Conservation (phyloP, 75 land plant species). For the Pinus tabuliformis region DNA sequence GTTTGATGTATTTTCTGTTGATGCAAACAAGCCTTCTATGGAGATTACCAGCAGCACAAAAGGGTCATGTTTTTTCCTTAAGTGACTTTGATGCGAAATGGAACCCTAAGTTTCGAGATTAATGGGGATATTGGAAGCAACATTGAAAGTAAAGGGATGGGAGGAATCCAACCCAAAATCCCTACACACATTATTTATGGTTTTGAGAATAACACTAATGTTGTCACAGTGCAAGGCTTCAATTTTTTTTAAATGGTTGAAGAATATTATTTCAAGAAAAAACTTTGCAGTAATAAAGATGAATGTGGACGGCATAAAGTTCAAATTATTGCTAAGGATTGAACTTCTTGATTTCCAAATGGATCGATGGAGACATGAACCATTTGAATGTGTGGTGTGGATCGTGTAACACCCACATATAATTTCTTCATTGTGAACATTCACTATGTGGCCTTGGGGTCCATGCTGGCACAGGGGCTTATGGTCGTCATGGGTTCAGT, state of each 20-base stretch:
- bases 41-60: slow-evolving; percentile 19
- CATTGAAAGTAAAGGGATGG: slow-evolving; percentile 43
- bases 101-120: slow-evolving; percentile 68
- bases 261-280: slow-evolving; percentile 32
- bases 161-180: slow-evolving; percentile 38
- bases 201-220: slow-evolving; percentile 2
- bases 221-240: slow-evolving; percentile 21
- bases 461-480: too few species aligned
- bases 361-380: too few species aligned
- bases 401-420: too few species aligned
- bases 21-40: slow-evolving; percentile 33
- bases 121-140: slow-evolving; percentile 11
- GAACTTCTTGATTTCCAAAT: too few species aligned
- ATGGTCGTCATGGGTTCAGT: too few species aligned
- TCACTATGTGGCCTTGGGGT: too few species aligned
- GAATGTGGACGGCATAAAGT: slow-evolving; percentile 56
- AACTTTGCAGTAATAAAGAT: slow-evolving; percentile 87
- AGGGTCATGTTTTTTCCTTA: slow-evolving; percentile 21
- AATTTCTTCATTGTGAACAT: too few species aligned
- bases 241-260: slow-evolving; percentile 69
- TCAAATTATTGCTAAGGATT: slow-evolving; percentile 55
- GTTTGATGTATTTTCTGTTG: slow-evolving; percentile 53
- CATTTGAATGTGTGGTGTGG: too few species aligned
- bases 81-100: slow-evolving; percentile 44
- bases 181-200: background rate